A percentile compares a stretch with the other conserved stretches of the same genome.
These are phyloP conservation scores for Malassezia vespertilionis DNA, from an alignment of 1,284 basidiomycete species.

Conservation along the genomic window DNA sequence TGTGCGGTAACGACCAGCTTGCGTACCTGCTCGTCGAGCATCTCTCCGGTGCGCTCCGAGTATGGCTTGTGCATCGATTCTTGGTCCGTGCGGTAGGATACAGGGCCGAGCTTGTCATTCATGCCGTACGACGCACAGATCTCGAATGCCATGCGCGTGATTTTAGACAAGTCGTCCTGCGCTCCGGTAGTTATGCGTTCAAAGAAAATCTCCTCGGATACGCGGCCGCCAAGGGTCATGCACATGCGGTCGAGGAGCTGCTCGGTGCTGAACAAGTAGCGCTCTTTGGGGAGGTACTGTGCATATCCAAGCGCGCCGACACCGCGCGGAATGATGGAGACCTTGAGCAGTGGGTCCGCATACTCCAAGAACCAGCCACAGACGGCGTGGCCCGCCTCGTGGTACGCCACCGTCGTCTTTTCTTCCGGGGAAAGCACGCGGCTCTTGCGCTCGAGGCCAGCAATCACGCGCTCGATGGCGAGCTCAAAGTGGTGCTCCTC, in stretches of 20 bases:
- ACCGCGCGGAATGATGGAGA: constrained; percentile 94
- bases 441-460: constrained; percentile 89
- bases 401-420: constrained; percentile 98
- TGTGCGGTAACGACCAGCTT: constrained; percentile 90
- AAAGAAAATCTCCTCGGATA: constrained; percentile 97
- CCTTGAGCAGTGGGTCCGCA: constrained; percentile 90
- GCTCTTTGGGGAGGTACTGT: constrained; percentile 86
- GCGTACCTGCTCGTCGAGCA: constrained; percentile 75
- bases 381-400: constrained; percentile 96
- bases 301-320: constrained; percentile 94
- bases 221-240: constrained; percentile 97
- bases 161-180: constrained; percentile 93
- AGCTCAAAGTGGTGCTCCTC: constrained; percentile 83
- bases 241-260: constrained; percentile 92
- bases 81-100: constrained; percentile 80
- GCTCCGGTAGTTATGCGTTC: constrained; percentile 92
- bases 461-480: constrained; percentile 95
- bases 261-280: constrained; percentile 86
- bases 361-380: constrained; percentile 97
- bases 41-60: constrained; percentile 90
- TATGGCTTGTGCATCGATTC: constrained; percentile 94
- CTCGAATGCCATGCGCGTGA: constrained; percentile 94
- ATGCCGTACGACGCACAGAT: constrained; percentile 63
- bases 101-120: constrained; percentile 85
- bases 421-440: constrained; percentile 84